Conservation (phyloP, 495 filamentous ascomycete genomes). For the Friedmanniomyces simplex region DNA sequence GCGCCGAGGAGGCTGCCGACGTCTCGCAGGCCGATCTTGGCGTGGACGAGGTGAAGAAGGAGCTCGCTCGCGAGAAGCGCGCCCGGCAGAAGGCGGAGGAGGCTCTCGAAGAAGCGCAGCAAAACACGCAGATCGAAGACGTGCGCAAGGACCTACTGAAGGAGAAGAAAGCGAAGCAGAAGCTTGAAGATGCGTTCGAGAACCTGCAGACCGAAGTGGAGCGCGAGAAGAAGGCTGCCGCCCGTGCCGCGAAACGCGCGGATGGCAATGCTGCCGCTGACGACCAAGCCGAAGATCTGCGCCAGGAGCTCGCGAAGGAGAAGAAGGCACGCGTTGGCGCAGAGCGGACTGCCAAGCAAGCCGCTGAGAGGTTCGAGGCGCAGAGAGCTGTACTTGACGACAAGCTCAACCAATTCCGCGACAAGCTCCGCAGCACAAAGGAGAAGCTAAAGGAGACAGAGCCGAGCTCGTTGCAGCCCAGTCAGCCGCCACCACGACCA, state of each 20-base stretch:
- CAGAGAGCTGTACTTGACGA: conserved; percentile 51
- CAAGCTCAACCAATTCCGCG: conserved; percentile 55
- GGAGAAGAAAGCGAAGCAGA: conserved; percentile 37
- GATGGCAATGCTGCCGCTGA: conserved; percentile 16
- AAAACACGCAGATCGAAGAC: conserved; percentile 32
- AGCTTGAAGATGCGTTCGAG: conserved; percentile 35
- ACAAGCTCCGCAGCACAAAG: conserved; percentile 55
- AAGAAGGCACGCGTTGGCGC: conserved; percentile 34
- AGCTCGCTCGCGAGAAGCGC: conserved; percentile 42
- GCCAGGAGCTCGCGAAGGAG: conserved; percentile 34
- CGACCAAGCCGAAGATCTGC: conserved; percentile 29
- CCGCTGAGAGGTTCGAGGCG: conserved; percentile 39
- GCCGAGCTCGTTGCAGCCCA: conserved; percentile 38
- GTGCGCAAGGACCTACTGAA: conserved; percentile 41
- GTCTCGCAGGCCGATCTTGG: conserved; percentile 30
- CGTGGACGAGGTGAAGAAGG: conserved; percentile 40
- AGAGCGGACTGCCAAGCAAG: conserved; percentile 30
- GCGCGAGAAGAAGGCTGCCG: conserved; percentile 20
- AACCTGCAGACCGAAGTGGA: conserved; percentile 33
- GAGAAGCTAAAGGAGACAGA: conserved; percentile 57
- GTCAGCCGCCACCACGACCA: conserved; percentile 31
- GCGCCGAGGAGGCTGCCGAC: conserved; percentile 19
- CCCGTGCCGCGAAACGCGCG: conserved; percentile 18
- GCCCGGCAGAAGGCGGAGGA: conserved; percentile 23
- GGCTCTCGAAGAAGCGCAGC: conserved; percentile 17